Base-by-base conservation (phyloP, 1,139 yeast genomes). In the Saccharomyces hybrid region DNA sequence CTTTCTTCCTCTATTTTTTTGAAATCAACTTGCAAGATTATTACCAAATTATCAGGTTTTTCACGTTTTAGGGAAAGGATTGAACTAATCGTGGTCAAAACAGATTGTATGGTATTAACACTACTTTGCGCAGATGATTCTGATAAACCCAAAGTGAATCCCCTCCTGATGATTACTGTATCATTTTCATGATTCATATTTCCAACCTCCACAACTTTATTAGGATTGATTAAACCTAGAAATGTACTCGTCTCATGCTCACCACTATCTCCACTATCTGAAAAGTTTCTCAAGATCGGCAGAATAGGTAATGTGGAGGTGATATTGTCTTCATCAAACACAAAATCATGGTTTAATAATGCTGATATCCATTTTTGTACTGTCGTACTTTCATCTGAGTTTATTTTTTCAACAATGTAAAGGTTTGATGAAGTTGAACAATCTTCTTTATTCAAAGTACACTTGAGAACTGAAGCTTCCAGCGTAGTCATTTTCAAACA, bases 351-450 rank as follows among this genome's bases (percentile, higher is more conserved):
- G 51, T 69, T 60, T 8, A 67, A 54, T 9, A 69, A 51, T 0
- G 64, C 71, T 1, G 69, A 61, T 5, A 67, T 64, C 73, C 73
- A 69, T 57, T 68, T 62, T 57, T 38, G 44, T 38, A 38, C 19
- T 16, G 44, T 38, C 9, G 44, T 38, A 11, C 44, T 38, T 38
- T 16, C 44, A 19, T 38, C 23, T 11, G 57, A 55, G 42, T 51
- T 52, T 9, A 52, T 13, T 5, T 51, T 31, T 50, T 54, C 52
- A 28, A 55, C 54, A 31, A 51, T 48, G 46, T 50, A 58, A 51
- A 55, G 25, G 47, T 49, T 49, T 51, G 19, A 42, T 48, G 38
- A 46, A 53, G 42, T 42, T 44, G 49, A 31, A 41, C 46, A 47
- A 25, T 41, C 48, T 34, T 7, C 41, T 26, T 16, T 38, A 16